These are phyloP conservation scores for Uromyces viciae-fabae DNA, from an alignment of 1,284 basidiomycete genomes.

Conservation along the genomic window DNA sequence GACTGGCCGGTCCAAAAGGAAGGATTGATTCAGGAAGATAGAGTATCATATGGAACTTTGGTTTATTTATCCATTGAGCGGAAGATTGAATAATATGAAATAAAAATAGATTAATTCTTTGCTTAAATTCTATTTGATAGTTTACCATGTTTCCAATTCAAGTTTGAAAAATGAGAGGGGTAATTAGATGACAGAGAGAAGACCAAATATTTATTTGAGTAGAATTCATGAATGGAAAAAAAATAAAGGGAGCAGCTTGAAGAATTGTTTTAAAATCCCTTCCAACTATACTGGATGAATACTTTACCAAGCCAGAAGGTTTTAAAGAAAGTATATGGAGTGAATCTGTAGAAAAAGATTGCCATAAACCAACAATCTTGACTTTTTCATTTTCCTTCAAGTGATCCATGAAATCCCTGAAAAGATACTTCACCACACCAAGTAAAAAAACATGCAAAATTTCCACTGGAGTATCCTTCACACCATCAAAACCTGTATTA, in stretches of 20 bases:
- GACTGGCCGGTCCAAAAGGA: not conserved
- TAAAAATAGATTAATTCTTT: not conserved
- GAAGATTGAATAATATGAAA: not conserved
- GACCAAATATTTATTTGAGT: constrained; percentile 53
- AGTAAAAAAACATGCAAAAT: constrained; percentile 56
- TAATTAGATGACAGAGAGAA: constrained; percentile 52
- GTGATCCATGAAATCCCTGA: constrained; percentile 54
- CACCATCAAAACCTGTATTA: constrained; percentile 54
- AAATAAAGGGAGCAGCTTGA: constrained; percentile 56
- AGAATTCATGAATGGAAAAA: constrained; percentile 52
- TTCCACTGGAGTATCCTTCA: constrained; percentile 56
- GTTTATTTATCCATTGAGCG: constrained; percentile 20
- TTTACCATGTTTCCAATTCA: constrained; percentile 53
- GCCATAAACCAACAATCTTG: constrained; percentile 49
- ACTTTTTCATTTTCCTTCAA: constrained; percentile 46
- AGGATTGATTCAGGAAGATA: not conserved
- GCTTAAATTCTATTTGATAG: constrained; percentile 51
- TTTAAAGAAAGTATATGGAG: constrained; percentile 49
- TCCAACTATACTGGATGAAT: constrained; percentile 54
- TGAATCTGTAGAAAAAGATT: constrained; percentile 50
- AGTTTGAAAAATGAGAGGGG: constrained; percentile 56
- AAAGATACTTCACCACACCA: constrained; percentile 57
- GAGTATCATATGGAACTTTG: constrained; percentile 22
- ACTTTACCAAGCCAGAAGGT: constrained; percentile 39
- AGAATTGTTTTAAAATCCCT: constrained; percentile 55